Conservation (phyloP, 768 basidiomycete genomes). For the Agrocybe chaxingu region DNA sequence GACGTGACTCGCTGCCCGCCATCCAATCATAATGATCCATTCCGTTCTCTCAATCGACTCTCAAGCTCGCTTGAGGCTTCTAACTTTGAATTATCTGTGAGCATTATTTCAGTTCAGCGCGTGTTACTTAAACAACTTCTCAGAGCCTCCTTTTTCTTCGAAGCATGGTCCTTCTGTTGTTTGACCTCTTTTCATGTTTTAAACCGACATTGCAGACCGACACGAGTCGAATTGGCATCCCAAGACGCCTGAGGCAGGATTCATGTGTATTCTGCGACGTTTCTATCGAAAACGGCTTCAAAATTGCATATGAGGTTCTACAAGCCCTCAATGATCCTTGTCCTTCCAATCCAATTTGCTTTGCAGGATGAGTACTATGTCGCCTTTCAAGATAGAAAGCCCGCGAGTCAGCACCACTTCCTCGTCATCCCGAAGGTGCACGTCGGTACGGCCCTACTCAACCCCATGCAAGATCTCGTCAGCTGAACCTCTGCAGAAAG, state of each 20-base stretch:
- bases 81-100: too few relatives aligned
- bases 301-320: slow-evolving; percentile 48
- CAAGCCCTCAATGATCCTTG: not conserved
- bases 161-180: slow-evolving; percentile 4
- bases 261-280: slow-evolving; percentile 46
- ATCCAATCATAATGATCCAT: too few relatives aligned
- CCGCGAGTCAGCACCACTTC: slow-evolving; percentile 47
- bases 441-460: slow-evolving; percentile 35
- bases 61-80: too few relatives aligned
- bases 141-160: not conserved
- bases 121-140: too few relatives aligned
- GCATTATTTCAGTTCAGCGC: too few relatives aligned
- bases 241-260: not conserved
- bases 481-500: slow-evolving; percentile 38
- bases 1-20: too few relatives aligned
- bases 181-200: slow-evolving; percentile 6
- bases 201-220: slow-evolving; percentile 4
- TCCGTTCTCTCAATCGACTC: too few relatives aligned
- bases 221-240: not conserved
- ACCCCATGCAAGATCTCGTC: not conserved
- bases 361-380: slow-evolving; percentile 44
- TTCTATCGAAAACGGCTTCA: slow-evolving; percentile 38
- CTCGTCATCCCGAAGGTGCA: slow-evolving; percentile 51
- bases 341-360: not conserved
- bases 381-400: slow-evolving; percentile 50